Evolutionary conservation across 352 stramenopile species (phyloP).

Genomic region (Globisporangium apiculatum): DNA sequence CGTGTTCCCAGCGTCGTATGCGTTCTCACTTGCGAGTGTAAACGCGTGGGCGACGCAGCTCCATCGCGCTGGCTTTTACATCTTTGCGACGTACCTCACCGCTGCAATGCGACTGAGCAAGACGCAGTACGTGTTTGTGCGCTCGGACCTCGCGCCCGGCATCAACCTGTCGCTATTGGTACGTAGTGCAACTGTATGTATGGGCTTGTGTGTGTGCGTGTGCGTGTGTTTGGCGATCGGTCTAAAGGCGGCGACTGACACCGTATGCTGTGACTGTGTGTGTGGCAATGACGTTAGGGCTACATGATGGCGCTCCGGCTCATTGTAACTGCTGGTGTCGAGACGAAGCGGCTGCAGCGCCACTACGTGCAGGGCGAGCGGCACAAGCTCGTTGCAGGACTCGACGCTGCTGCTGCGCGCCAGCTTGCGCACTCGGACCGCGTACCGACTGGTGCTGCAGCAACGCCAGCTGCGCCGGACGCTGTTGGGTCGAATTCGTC

Average conservation of each 20-base stretch:
- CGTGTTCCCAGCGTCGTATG: conserved; percentile 46
- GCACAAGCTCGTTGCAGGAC: conserved; percentile 21
- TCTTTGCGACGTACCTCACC: conserved; percentile 64
- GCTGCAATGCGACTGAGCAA: conserved; percentile 57
- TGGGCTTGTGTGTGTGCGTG: neutral
- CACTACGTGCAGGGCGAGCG: conserved; percentile 41
- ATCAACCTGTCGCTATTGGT: conserved; percentile 72
- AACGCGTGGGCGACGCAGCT: conserved; percentile 40
- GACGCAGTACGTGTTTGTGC: conserved; percentile 77
- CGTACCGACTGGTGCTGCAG: conserved; percentile 19
- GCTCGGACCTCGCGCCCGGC: conserved; percentile 42
- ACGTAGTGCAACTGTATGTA: conserved; percentile 6
- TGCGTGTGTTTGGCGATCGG: neutral
- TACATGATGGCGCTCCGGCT: conserved; percentile 77
- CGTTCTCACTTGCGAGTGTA: conserved; percentile 41
- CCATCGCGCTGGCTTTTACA: conserved; percentile 73
- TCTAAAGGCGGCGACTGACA: neutral
- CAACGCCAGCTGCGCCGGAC: conserved; percentile 2
- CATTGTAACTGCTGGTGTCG: conserved; percentile 33
- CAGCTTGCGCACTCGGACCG: conserved; percentile 20
- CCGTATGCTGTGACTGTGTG: neutral
- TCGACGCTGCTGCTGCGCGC: conserved; percentile 1
- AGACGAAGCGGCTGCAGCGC: conserved; percentile 43
- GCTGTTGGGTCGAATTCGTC: neutral
- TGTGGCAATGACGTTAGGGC: conserved; percentile 21